Evolutionary conservation across 2,329 filamentous ascomycete species (phyloP).

Genomic region (Ophiostoma piceae): DNA sequence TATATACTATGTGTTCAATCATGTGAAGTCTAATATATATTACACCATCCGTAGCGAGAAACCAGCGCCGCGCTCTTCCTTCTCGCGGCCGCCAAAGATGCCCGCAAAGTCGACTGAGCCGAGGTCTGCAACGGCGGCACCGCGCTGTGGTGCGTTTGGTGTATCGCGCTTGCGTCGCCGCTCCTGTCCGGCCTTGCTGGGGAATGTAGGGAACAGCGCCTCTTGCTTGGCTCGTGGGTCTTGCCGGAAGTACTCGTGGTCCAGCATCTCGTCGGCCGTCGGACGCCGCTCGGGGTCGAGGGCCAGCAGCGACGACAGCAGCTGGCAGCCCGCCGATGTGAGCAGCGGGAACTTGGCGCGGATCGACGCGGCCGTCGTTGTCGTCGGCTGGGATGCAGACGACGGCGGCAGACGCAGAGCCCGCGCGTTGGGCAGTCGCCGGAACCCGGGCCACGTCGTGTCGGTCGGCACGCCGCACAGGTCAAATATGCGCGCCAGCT

Average conservation of each 20-base stretch:
- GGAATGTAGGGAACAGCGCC: constrained; percentile 94
- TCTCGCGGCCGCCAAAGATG: constrained; percentile 63
- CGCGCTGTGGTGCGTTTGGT: constrained; percentile 77
- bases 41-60: constrained; percentile 60
- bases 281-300: constrained; percentile 70
- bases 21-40: neutral
- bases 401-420: constrained; percentile 63
- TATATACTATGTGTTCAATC: neutral
- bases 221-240: constrained; percentile 85
- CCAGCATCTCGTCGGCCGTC: constrained; percentile 65
- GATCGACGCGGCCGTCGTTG: constrained; percentile 44
- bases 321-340: constrained; percentile 64
- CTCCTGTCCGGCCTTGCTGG: constrained; percentile 90
- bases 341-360: constrained; percentile 76
- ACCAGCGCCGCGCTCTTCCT: constrained; percentile 60
- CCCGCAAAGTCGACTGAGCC: constrained; percentile 61
- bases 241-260: constrained; percentile 80
- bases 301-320: constrained; percentile 65
- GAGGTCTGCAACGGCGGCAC: constrained; percentile 57
- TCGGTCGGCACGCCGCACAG: constrained; percentile 83
- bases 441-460: constrained; percentile 78
- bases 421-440: constrained; percentile 78
- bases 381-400: constrained; percentile 34
- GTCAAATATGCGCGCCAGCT: constrained; percentile 81
- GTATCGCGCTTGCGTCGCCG: constrained; percentile 65